These are phyloP conservation scores for Epichloe amarillans DNA, from an alignment of 2,329 filamentous ascomycete genomes.

Conservation along the genomic window DNA sequence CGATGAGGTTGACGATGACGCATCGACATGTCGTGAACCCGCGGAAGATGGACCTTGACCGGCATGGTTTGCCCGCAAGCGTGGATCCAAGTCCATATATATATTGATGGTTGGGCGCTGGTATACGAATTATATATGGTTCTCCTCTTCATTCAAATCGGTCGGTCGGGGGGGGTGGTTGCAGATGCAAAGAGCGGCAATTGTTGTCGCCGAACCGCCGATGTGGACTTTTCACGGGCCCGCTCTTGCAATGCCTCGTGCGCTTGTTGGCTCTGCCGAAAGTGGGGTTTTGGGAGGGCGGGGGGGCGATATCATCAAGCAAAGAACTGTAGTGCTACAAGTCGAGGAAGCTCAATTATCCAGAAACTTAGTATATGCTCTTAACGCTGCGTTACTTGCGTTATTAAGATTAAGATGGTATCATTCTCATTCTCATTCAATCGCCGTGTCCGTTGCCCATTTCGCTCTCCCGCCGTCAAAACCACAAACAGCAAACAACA, in stretches of 20 bases:
- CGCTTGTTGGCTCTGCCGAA: too few relatives aligned
- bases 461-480: neutral
- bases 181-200: conserved; percentile 11
- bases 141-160: neutral
- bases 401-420: conserved; percentile 1
- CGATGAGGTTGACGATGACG: conserved; percentile 8
- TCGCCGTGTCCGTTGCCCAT: conserved; percentile 1
- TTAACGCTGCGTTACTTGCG: neutral
- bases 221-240: conserved; percentile 1
- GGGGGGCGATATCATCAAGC: too few relatives aligned
- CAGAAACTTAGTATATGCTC: neutral
- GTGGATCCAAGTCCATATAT: conserved; percentile 22
- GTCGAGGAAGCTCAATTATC: too few relatives aligned
- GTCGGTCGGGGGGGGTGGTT: neutral
- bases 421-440: conserved; percentile 4
- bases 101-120: neutral
- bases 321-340: too few relatives aligned
- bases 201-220: conserved; percentile 19
- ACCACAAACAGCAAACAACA: neutral
- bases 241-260: neutral
- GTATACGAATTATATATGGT: neutral
- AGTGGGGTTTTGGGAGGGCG: too few relatives aligned
- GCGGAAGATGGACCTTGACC: conserved; percentile 9
- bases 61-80: conserved; percentile 14
- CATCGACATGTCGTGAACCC: neutral